These are phyloP conservation scores for Phoma herbarum DNA, from an alignment of 2,329 filamentous ascomycete genomes.

Conservation along the genomic window DNA sequence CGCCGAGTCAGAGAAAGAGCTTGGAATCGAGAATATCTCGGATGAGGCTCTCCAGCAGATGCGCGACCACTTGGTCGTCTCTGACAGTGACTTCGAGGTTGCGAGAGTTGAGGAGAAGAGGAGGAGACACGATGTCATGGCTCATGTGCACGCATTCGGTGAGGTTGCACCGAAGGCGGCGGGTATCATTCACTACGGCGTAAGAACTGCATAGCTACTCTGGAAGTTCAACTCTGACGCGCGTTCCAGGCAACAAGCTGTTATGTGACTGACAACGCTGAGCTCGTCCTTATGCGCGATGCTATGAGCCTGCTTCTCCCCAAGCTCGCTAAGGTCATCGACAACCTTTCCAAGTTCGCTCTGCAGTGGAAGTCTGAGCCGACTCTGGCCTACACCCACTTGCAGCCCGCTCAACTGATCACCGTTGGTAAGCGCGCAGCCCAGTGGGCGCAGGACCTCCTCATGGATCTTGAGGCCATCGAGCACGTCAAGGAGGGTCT, in stretches of 20 bases:
- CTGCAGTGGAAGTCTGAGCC: slow-evolving; percentile 75
- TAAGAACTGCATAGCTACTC: slow-evolving; percentile 56
- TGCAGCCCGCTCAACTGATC: slow-evolving; percentile 70
- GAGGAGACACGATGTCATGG: slow-evolving; percentile 73
- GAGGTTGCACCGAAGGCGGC: slow-evolving; percentile 77
- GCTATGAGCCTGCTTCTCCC: slow-evolving; percentile 78
- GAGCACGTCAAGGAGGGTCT: slow-evolving; percentile 74
- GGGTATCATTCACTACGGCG: slow-evolving; percentile 79
- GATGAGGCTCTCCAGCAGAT: slow-evolving; percentile 65
- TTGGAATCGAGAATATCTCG: slow-evolving; percentile 76
- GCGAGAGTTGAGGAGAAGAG: slow-evolving; percentile 61
- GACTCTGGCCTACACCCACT: slow-evolving; percentile 79
- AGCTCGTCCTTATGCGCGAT: slow-evolving; percentile 73
- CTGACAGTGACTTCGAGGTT: slow-evolving; percentile 59
- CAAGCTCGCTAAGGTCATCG: slow-evolving; percentile 81
- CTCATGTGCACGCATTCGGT: slow-evolving; percentile 76
- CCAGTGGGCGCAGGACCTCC: slow-evolving; percentile 78
- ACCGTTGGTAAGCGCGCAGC: slow-evolving; percentile 74
- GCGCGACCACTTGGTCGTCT: slow-evolving; percentile 55
- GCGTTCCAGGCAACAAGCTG: slow-evolving; percentile 61
- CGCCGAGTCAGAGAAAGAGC: slow-evolving; percentile 81
- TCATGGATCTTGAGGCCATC: slow-evolving; percentile 78
- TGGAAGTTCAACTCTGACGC: slow-evolving; percentile 63
- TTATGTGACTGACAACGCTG: slow-evolving; percentile 41
- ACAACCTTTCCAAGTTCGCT: slow-evolving; percentile 77